Percentiles rank a stretch among this genome's conserved stretches.
These are phyloP conservation scores for Naganishia liquefaciens DNA, from an alignment of 1,284 basidiomycete genomes.

Conservation along the genomic window DNA sequence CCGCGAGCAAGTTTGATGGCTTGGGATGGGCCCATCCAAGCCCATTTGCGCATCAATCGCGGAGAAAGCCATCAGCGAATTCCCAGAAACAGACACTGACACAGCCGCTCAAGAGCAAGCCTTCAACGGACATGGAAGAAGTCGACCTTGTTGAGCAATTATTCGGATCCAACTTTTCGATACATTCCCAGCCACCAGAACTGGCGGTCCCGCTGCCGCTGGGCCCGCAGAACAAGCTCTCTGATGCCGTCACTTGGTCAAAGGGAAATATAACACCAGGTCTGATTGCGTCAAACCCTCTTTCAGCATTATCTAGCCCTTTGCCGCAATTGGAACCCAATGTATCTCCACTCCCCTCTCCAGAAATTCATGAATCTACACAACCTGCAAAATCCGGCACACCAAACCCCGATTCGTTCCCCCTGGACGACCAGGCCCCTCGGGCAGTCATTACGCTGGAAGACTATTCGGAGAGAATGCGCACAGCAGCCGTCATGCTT, in stretches of 20 bases:
- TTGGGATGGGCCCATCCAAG: constrained; percentile 18
- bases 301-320: constrained; percentile 18
- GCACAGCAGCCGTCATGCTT: constrained; percentile 97
- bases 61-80: constrained; percentile 12
- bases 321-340: background rate
- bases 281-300: constrained; percentile 39
- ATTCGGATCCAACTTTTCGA: constrained; percentile 73
- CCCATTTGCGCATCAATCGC: constrained; percentile 12
- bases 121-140: constrained; percentile 69
- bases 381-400: background rate
- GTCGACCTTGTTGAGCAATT: constrained; percentile 92
- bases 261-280: constrained; percentile 45
- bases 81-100: background rate
- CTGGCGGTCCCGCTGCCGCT: constrained; percentile 74
- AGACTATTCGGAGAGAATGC: constrained; percentile 97
- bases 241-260: constrained; percentile 82
- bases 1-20: constrained; percentile 24
- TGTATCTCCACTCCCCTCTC: constrained; percentile 28
- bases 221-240: constrained; percentile 81
- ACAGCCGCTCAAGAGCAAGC: background rate
- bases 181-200: constrained; percentile 70
- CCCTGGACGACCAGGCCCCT: background rate
- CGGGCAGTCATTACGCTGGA: constrained; percentile 64
- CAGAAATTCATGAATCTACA: constrained; percentile 20
- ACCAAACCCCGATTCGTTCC: background rate